A percentile compares a stretch with the other conserved stretches of the same genome.
These are phyloP conservation scores for Lactarius akahatsu DNA, from an alignment of 768 basidiomycete species.

Conservation along the genomic window DNA sequence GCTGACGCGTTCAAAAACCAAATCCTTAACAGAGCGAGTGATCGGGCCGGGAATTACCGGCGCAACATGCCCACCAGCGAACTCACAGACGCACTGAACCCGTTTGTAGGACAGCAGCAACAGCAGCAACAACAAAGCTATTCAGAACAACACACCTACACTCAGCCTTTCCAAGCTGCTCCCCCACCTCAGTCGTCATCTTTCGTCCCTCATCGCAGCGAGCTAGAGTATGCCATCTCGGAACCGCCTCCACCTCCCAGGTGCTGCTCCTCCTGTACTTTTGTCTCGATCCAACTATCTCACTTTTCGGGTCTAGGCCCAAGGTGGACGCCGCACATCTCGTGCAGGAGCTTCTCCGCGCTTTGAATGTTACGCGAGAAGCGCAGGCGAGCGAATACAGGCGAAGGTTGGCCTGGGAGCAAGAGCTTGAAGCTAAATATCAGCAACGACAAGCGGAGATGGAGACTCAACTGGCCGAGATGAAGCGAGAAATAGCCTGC, in stretches of 20 bases:
- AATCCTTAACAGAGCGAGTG: background rate
- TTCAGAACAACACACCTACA: slow-evolving; percentile 8
- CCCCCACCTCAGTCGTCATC: slow-evolving; percentile 10
- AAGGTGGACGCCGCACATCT: slow-evolving; percentile 38
- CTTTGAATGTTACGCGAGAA: slow-evolving; percentile 55
- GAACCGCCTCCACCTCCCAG: slow-evolving; percentile 39
- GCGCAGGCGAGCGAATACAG: slow-evolving; percentile 60
- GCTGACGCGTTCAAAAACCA: background rate
- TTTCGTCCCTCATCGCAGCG: slow-evolving; percentile 55
- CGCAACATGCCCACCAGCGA: slow-evolving; percentile 62
- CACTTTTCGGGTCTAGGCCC: slow-evolving; percentile 19
- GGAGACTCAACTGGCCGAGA: slow-evolving; percentile 53
- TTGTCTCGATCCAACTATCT: background rate
- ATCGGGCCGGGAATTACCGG: slow-evolving; percentile 15
- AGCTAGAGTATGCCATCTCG: slow-evolving; percentile 60
- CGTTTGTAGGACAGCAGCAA: slow-evolving; percentile 47
- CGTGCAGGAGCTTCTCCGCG: slow-evolving; percentile 61
- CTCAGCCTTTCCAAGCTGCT: slow-evolving; percentile 9
- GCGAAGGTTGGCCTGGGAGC: slow-evolving; percentile 65
- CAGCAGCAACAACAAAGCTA: slow-evolving; percentile 8
- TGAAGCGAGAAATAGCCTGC: slow-evolving; percentile 52
- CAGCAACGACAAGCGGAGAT: slow-evolving; percentile 55
- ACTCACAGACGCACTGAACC: slow-evolving; percentile 77
- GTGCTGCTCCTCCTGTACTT: slow-evolving; percentile 9
- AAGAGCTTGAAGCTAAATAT: slow-evolving; percentile 63